A percentile compares a stretch with the other conserved stretches of the same genome.
Conservation (phyloP, 1,284 basidiomycete species). For the Melampsora abietis-canadensis region DNA sequence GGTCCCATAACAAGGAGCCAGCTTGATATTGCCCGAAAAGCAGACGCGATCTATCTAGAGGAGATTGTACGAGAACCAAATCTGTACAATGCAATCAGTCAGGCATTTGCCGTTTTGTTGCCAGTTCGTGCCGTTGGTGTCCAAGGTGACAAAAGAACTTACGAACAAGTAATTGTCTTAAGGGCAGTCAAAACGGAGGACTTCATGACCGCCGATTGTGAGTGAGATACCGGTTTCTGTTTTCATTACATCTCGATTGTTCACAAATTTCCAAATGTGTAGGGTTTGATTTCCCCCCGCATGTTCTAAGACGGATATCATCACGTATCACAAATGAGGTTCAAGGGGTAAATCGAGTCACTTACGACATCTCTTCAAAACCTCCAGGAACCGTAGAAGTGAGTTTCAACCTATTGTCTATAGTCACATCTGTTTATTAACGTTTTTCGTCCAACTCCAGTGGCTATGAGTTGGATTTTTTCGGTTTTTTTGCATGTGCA, state of each 20-base stretch:
- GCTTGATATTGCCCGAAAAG: slow-evolving; percentile 88
- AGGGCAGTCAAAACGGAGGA: slow-evolving; percentile 89
- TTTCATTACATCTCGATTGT: neutral
- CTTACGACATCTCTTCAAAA: slow-evolving; percentile 96
- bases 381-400: slow-evolving; percentile 71
- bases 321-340: slow-evolving; percentile 98
- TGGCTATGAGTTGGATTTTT: too few species aligned
- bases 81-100: slow-evolving; percentile 89
- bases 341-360: slow-evolving; percentile 66
- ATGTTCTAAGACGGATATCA: slow-evolving; percentile 84
- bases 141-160: slow-evolving; percentile 94
- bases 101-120: slow-evolving; percentile 95
- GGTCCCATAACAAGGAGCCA: slow-evolving; percentile 90
- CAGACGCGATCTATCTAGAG: slow-evolving; percentile 95
- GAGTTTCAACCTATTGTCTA: slow-evolving; percentile 53
- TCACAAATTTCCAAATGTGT: slow-evolving; percentile 12
- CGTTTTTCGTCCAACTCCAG: too few species aligned
- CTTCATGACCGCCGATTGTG: slow-evolving; percentile 98
- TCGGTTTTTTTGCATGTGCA: too few species aligned
- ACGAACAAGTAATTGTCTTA: slow-evolving; percentile 72
- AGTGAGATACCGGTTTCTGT: slow-evolving; percentile 31
- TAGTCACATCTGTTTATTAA: too few species aligned
- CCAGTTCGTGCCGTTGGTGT: slow-evolving; percentile 96
- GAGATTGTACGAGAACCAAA: slow-evolving; percentile 83
- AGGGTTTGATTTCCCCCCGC: slow-evolving; percentile 91